Base-by-base conservation (phyloP, 2,329 filamentous ascomycete species). In the Arthroderma uncinatum region DNA sequence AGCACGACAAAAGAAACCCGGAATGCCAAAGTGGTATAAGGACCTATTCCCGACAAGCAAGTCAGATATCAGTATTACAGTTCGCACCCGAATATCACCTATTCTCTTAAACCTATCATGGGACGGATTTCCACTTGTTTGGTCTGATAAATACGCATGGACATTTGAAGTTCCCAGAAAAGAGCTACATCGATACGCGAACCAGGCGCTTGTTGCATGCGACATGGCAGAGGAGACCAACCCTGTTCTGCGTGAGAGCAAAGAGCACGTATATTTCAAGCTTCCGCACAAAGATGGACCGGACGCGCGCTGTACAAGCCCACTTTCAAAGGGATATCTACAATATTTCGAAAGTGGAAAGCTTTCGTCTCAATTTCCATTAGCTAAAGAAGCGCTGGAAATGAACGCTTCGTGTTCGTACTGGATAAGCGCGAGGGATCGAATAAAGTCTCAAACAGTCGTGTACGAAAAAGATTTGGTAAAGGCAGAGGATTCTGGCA, bases 321-420 rank as follows among this genome's bases (percentile, higher is more conserved):
- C 93, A 0, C 80, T 98, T 69, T 90, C 93, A 6, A 98, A 98
- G 72, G 82, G 87, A 9, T 98, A 97, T 65, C 76, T 95, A 58
- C 71, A 83, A 54, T 96, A 94, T 69, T 97, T 98, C 65, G 93
- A 98, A 65, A 87, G 87, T 36, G 92, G 90, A 0, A 88, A 81
- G 0, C 75, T 98, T 2, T 88, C 89, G 0, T 97, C 92, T 0
- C 86, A 95, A 69, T 97, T 86, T 65, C 70, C 83, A 0, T 92
- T 96, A 65, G 93, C 93, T 0, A 97, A 94, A 67, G 90, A 95
- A 69, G 93, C 94, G 0, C 76, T 98, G 44, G 87, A 97, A 64
- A 98, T 98, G 93, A 98, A 98, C 65, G 90, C 93, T 0, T 95
- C 90, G 0, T 98, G 94, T 69, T 97, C 92, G 0, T 98, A 98